These are phyloP conservation scores for Peronospora belbahrii DNA, from an alignment of 352 stramenopile species.

Conservation along the genomic window DNA sequence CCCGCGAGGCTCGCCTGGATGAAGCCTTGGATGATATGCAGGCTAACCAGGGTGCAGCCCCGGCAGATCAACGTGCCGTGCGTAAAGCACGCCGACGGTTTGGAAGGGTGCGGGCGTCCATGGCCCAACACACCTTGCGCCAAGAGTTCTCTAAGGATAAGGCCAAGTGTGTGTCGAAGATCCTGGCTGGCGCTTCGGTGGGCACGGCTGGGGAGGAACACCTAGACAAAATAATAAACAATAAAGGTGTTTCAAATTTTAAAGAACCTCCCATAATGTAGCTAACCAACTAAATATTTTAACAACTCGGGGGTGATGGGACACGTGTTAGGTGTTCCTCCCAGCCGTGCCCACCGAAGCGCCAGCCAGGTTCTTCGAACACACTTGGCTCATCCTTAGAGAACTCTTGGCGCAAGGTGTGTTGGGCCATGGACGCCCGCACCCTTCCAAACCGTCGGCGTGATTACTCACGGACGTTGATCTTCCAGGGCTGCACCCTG, in stretches of 20 bases:
- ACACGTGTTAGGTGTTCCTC: neutral
- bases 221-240: too few relatives aligned
- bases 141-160: neutral
- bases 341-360: neutral
- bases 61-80: neutral
- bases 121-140: neutral
- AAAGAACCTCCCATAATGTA: too few relatives aligned
- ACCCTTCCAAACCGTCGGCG: neutral
- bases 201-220: neutral
- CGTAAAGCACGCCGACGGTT: neutral
- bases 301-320: too few relatives aligned
- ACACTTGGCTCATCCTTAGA: conserved; percentile 1
- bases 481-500: neutral
- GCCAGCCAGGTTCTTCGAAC: neutral
- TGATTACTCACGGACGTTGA: neutral
- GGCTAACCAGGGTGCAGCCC: neutral
- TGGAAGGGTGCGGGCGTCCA: neutral
- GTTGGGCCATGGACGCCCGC: neutral
- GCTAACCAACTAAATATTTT: too few relatives aligned
- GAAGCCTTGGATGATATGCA: conserved; percentile 5
- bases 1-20: conserved; percentile 4
- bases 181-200: neutral
- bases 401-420: neutral
- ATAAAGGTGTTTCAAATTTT: too few relatives aligned
- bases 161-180: conserved; percentile 1